These are phyloP conservation scores for Calonectria crousiana DNA, from an alignment of 2,329 filamentous ascomycete genomes.

Conservation along the genomic window DNA sequence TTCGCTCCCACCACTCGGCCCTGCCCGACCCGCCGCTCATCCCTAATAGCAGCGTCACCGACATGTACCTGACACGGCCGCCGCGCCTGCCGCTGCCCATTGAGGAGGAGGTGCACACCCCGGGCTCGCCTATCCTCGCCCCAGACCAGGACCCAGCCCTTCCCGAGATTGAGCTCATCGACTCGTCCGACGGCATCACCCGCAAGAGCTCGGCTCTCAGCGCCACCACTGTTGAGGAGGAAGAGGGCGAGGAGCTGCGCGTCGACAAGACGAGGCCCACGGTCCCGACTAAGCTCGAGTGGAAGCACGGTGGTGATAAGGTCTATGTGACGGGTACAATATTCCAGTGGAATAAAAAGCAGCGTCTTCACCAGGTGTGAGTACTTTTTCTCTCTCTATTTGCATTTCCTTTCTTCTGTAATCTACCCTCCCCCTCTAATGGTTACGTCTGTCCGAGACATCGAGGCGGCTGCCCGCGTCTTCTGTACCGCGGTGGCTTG, in stretches of 20 bases:
- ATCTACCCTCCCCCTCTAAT: neutral
- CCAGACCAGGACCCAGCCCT: conserved; percentile 71
- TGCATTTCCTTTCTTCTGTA: neutral
- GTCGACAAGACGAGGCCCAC: conserved; percentile 81
- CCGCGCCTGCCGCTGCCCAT: conserved; percentile 93
- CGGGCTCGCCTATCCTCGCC: conserved; percentile 89
- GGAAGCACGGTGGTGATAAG: conserved; percentile 85
- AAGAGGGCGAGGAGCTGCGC: conserved; percentile 80
- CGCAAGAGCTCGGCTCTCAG: conserved; percentile 71
- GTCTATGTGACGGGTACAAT: conserved; percentile 98
- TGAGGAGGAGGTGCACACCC: conserved; percentile 89
- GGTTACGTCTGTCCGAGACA: conserved; percentile 37
- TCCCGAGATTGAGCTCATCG: conserved; percentile 65
- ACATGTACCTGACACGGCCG: conserved; percentile 77
- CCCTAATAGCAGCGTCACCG: conserved; percentile 70
- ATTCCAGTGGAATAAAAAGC: conserved; percentile 97
- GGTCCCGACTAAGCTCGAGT: conserved; percentile 88
- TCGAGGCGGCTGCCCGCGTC: conserved; percentile 34
- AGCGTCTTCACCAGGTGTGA: conserved; percentile 87
- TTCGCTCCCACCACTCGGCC: conserved; percentile 52
- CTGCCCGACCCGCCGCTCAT: conserved; percentile 58
- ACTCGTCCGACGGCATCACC: conserved; percentile 62
- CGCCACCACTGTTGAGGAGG: conserved; percentile 78
- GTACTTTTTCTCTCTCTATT: conserved; percentile 50
- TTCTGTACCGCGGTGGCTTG: conserved; percentile 43